These are phyloP conservation scores for Globisporangium nunn DNA, from an alignment of 352 stramenopile species.

Conservation along the genomic window DNA sequence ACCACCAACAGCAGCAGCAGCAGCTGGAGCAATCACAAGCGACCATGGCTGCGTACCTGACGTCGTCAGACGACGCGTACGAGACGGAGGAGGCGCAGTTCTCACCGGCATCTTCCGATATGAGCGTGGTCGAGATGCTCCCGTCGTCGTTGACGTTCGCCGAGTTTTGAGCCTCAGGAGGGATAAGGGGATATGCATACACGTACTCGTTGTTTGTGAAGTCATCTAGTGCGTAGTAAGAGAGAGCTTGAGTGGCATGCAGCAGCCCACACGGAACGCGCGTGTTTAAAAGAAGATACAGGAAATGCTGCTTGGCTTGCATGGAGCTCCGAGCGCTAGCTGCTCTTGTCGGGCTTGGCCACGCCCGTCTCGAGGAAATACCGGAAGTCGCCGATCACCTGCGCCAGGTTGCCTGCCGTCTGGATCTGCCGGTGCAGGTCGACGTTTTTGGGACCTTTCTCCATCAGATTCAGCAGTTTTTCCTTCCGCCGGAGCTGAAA, in stretches of 20 bases:
- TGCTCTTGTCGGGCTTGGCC: slow-evolving; percentile 18
- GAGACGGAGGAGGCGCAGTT: slow-evolving; percentile 16
- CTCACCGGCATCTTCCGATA: slow-evolving; percentile 26
- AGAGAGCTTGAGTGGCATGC: no score
- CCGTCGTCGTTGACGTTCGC: slow-evolving; percentile 25
- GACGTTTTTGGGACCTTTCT: slow-evolving; percentile 79
- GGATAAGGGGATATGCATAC: not conserved
- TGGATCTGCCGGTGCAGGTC: slow-evolving; percentile 84
- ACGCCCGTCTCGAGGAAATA: slow-evolving; percentile 76
- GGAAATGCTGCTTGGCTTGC: not conserved
- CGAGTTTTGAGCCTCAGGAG: slow-evolving; percentile 19
- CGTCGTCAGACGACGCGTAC: slow-evolving; percentile 35
- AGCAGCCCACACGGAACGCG: no score
- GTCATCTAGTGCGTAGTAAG: not conserved
- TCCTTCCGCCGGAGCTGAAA: slow-evolving; percentile 72
- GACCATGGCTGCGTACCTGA: slow-evolving; percentile 37
- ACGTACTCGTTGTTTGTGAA: no score
- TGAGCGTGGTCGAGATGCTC: slow-evolving; percentile 25
- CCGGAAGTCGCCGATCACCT: slow-evolving; percentile 78
- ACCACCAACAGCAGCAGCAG: slow-evolving; percentile 1
- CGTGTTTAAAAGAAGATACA: not conserved
- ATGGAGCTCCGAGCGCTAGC: slow-evolving; percentile 8
- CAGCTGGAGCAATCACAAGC: slow-evolving; percentile 8
- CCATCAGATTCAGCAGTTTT: slow-evolving; percentile 77
- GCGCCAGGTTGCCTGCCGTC: slow-evolving; percentile 72